Percentiles rank a stretch among this genome's conserved stretches.
phyloP scores from a whole-genome alignment of 1,139 yeast genomes.

The Saccharomyces hybrid region DNA sequence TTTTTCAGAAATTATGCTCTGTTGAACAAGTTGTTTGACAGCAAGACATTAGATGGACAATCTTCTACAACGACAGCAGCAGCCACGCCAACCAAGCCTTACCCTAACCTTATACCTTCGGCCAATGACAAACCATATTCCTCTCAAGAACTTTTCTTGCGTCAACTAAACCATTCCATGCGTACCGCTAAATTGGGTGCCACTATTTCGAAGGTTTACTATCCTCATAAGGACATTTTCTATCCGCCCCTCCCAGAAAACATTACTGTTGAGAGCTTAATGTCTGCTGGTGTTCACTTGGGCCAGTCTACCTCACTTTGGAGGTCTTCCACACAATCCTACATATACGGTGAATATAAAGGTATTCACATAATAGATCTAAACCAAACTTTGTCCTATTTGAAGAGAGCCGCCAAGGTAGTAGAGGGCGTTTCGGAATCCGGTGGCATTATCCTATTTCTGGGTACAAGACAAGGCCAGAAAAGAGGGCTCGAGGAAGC shows the following conservation, averaged over 20 bases:
- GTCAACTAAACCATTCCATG: conserved; percentile 52
- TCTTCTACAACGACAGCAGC: conserved; percentile 8
- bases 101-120: conserved; percentile 34
- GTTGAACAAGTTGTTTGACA: conserved; percentile 15
- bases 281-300: conserved; percentile 92
- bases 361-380: conserved; percentile 86
- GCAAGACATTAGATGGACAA: conserved; percentile 8
- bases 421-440: conserved; percentile 71
- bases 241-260: conserved; percentile 49
- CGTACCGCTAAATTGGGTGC: conserved; percentile 55
- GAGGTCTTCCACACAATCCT: conserved; percentile 85
- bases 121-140: conserved; percentile 48
- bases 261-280: conserved; percentile 55
- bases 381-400: conserved; percentile 66
- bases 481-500: conserved; percentile 70
- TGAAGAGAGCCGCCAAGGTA: conserved; percentile 75
- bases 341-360: conserved; percentile 76
- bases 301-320: conserved; percentile 80
- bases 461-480: conserved; percentile 80
- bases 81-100: conserved; percentile 12
- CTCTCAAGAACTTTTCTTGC: conserved; percentile 64
- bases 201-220: conserved; percentile 50
- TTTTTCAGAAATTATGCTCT: conserved; percentile 26
- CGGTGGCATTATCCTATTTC: conserved; percentile 78
- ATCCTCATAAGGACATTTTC: conserved; percentile 59